Percentiles rank a stretch among this genome's conserved stretches.
Conservation (phyloP, 2,329 filamentous ascomycete species). For the Xylariaceae sp. region DNA sequence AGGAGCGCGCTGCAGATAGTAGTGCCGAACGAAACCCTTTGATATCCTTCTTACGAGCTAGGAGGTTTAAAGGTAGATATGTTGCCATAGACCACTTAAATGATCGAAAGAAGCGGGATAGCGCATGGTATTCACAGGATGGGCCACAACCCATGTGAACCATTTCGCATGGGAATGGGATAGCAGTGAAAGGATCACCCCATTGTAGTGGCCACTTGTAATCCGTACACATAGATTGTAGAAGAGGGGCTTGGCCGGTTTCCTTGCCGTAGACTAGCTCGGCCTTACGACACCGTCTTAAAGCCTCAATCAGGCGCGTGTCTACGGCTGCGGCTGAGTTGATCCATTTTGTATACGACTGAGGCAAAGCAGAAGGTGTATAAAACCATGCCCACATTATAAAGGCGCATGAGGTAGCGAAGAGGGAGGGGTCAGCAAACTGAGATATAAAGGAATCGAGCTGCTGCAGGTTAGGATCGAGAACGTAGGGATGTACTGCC, state of each 20-base stretch:
- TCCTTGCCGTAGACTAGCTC: conserved; percentile 70
- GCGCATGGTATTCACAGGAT: conserved; percentile 72
- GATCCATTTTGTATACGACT: conserved; percentile 79
- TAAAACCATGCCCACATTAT: conserved; percentile 95
- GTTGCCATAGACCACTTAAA: conserved; percentile 74
- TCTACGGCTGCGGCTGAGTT: conserved; percentile 74
- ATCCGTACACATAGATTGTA: conserved; percentile 70
- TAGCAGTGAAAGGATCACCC: conserved; percentile 67
- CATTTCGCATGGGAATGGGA: conserved; percentile 78
- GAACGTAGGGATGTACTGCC: neutral
- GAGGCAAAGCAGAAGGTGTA: conserved; percentile 65
- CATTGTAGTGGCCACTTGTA: conserved; percentile 65
- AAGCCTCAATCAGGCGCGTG: conserved; percentile 67
- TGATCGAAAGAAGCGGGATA: conserved; percentile 64
- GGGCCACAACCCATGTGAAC: conserved; percentile 77
- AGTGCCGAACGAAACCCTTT: conserved; percentile 49
- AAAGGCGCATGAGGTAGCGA: conserved; percentile 67
- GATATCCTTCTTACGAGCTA: conserved; percentile 49
- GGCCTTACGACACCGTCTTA: conserved; percentile 63
- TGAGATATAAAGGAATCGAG: conserved; percentile 41
- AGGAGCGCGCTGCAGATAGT: conserved; percentile 64
- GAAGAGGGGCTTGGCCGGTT: conserved; percentile 65
- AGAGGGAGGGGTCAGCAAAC: conserved; percentile 66
- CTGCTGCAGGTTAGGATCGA: conserved; percentile 11
- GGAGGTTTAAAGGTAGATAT: conserved; percentile 72